Base-by-base conservation (phyloP, 2,329 filamentous ascomycete genomes). In the Lasiodiplodia theobromae region DNA sequence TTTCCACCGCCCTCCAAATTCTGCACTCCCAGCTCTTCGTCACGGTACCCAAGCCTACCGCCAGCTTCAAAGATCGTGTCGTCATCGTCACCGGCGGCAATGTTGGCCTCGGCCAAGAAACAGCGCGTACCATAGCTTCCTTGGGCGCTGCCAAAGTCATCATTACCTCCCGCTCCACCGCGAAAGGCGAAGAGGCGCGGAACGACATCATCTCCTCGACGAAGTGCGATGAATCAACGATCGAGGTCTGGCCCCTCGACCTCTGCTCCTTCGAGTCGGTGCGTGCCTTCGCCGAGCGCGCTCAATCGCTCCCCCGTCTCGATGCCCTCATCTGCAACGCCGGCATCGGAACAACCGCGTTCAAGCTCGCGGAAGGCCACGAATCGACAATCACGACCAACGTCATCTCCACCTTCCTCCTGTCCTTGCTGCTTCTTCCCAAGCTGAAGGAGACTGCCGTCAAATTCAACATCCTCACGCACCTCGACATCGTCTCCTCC, bases 51-150 rank as follows among this genome's bases (percentile, higher is more conserved):
- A 68, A 72, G 7, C 74, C 81, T 58, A 72, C 71, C 16, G 65
- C 62, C 28, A 71, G 72, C 14, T 77, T 74, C 18, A 64, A 63
- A 1, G 80, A 77, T 31, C 77, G 82, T 67, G 82, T 81, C 0
- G 74, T 82, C 69, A 78, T 86, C 52, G 78, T 86, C 1, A 86
- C 84, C 0, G 84, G 84, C 52, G 78, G 81, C 2, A 86, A 86
- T 66, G 74, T 77, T 6, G 84, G 83, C 3, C 78, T 86, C 0
- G 84, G 84, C 12, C 77, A 80, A 53, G 82, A 86, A 74, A 80
- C 83, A 6, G 79, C 81, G 1, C 75, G 76, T 0, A 82, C 85
- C 70, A 77, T 83, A 51, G 78, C 80, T 0, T 71, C 74, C 0
- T 76, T 84, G 5, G 77, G 78, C 4, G 79, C 80, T 12, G 74